Evolutionary conservation across 2,329 filamentous ascomycete species (phyloP), one percentile per base, ranked within the genome.

Genomic region (Acrocalymma vagum): DNA sequence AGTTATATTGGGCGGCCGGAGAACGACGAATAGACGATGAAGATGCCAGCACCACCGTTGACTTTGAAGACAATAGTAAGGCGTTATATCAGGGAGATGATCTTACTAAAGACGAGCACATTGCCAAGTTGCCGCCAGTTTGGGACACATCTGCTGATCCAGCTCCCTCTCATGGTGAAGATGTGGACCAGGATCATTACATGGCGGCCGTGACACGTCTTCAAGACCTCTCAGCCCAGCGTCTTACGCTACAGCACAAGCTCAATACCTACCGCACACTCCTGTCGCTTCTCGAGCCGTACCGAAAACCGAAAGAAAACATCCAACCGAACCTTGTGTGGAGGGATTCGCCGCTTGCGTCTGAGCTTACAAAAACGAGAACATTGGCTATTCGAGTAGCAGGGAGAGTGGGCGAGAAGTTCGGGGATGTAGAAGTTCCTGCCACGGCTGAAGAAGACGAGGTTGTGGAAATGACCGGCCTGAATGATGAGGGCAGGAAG

Each of bases 271-370:
- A 78, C 70, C 41, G 70, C 62, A 52, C 76, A 17, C 56, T 87
- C 28, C 72, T 77, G 18, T 64, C 64, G 9, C 59, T 82, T 3
- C 64, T 88, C 3, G 72, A 72, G 22, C 81, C 81, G 1, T 77
- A 86, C 38, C 60, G 71, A 20, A 64, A 76, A 17, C 76, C 79
- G 22, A 67, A 58, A 52, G 69, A 52, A 48, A 67, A 50, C 54
- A 69, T 82, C 26, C 87, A 90, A 63, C 78, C 82, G 42, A 89
- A 88, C 60, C 65, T 90, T 3, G 76, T 87, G 2, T 85, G 82
- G 34, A 79, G 80, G 21, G 80, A 86, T 59, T 83, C 84, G 2
- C 78, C 83, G 31, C 65, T 90, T 8, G 85, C 86, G 60, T 73
- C 72, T 37, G 86, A 90, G 67, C 71, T 90, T 38, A 80, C 84